A percentile compares a stretch with the other conserved stretches of the same genome.
Conservation (phyloP, 1,139 yeast species). For the Candida pseudoviswanathii region DNA sequence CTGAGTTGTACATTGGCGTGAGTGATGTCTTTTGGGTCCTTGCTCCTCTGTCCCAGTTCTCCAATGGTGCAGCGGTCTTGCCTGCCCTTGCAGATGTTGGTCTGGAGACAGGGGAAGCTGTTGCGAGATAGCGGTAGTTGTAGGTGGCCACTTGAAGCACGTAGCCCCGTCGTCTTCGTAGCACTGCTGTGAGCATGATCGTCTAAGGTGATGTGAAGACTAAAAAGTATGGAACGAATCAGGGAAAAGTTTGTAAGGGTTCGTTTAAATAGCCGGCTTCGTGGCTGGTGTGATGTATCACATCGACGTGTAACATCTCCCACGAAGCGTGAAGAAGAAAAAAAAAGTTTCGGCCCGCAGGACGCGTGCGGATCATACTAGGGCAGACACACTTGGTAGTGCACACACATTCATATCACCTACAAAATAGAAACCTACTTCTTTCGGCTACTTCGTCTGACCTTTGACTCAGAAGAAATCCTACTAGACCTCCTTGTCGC, state of each 20-base stretch:
- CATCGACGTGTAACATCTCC: no score
- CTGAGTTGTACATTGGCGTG: slow-evolving; percentile 40
- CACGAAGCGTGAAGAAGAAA: not conserved
- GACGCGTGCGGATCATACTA: not conserved
- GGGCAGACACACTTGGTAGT: no score
- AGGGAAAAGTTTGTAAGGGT: no score
- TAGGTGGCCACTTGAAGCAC: not conserved
- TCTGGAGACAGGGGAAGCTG: not conserved
- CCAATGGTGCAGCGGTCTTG: slow-evolving; percentile 2
- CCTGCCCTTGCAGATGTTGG: no score
- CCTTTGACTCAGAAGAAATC: slow-evolving; percentile 16
- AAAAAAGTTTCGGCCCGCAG: not conserved
- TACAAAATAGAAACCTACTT: slow-evolving; percentile 15
- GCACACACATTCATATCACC: no score
- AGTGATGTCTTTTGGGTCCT: slow-evolving; percentile 18
- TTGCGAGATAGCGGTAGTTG: not conserved
- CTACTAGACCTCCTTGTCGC: slow-evolving; percentile 27
- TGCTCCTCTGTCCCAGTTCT: slow-evolving; percentile 48
- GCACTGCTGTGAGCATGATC: not conserved
- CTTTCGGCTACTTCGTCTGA: slow-evolving; percentile 30
- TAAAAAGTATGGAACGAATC: not conserved
- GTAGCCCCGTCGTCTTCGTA: not conserved
- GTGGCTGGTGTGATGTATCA: not conserved
- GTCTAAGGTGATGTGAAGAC: not conserved
- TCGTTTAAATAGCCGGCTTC: no score